Conservation (phyloP, 257 asterid genomes). For the Rhazya stricta region DNA sequence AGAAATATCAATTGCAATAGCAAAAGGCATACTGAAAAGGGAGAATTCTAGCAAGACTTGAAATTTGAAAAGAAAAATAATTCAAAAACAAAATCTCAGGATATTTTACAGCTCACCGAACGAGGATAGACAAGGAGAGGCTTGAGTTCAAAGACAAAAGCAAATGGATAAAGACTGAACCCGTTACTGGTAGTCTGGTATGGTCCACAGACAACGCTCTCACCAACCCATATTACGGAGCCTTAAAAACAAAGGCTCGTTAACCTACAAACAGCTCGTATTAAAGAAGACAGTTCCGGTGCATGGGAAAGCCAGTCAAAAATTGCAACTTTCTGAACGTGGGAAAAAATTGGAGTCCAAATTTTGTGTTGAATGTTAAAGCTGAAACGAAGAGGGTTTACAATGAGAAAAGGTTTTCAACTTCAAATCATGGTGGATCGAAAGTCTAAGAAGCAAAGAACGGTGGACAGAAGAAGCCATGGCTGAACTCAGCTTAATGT, state of each 20-base stretch:
- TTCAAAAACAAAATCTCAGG: slow-evolving; percentile 16
- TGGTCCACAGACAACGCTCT: slow-evolving; percentile 28
- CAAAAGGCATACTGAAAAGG: neutral
- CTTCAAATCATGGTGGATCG: neutral
- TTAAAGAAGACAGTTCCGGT: slow-evolving; percentile 2
- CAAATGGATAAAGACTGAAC: slow-evolving; percentile 27
- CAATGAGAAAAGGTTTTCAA: neutral
- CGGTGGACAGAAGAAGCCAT: neutral
- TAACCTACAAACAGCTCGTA: neutral
- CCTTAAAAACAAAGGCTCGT: slow-evolving; percentile 19
- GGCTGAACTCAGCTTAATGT: neutral
- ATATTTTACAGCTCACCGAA: slow-evolving; percentile 28
- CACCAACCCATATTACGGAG: slow-evolving; percentile 26
- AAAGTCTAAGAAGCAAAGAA: neutral
- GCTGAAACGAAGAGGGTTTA: slow-evolving; percentile 6
- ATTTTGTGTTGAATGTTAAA: neutral
- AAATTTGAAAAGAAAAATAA: slow-evolving; percentile 3
- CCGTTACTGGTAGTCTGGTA: slow-evolving; percentile 21
- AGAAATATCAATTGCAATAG: slow-evolving; percentile 6
- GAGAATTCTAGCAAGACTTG: slow-evolving; percentile 3
- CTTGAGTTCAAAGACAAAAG: slow-evolving; percentile 29
- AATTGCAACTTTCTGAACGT: slow-evolving; percentile 12
- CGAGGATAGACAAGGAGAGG: slow-evolving; percentile 26
- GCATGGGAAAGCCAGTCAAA: slow-evolving; percentile 19
- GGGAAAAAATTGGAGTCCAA: neutral